phyloP scores from a whole-genome alignment of 2,329 filamentous ascomycete genomes.

The Fusarium sublunatum region DNA sequence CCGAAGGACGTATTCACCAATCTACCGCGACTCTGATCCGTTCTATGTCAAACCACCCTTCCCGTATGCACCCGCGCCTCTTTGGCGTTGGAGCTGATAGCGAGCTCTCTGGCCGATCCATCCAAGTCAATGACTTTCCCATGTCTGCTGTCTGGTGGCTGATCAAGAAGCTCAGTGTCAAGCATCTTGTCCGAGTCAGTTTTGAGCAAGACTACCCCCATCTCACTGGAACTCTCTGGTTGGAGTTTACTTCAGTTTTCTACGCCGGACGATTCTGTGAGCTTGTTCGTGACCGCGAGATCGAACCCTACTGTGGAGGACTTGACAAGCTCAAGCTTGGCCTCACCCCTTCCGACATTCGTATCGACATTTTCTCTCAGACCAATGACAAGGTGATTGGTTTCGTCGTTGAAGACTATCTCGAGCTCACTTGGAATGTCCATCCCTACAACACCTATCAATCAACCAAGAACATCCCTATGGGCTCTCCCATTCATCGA shows the following conservation, averaged over 20 bases:
- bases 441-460: slow-evolving; percentile 10
- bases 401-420: background rate
- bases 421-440: background rate
- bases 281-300: background rate
- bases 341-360: background rate
- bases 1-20: background rate
- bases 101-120: slow-evolving; percentile 16
- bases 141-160: slow-evolving; percentile 36
- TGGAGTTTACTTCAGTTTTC: slow-evolving; percentile 40
- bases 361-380: background rate
- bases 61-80: accelerated
- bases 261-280: slow-evolving; percentile 3
- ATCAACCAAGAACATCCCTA: background rate
- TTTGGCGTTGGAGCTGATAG: background rate
- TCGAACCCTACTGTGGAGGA: slow-evolving; percentile 1
- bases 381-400: background rate
- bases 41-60: background rate
- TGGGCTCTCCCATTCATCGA: background rate
- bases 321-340: background rate
- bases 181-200: slow-evolving; percentile 15
- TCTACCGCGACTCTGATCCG: background rate
- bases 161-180: slow-evolving; percentile 18
- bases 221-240: background rate
- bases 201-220: background rate
- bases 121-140: slow-evolving; percentile 38